Evolutionary conservation across 441 rosid genomes (phyloP).

Genomic region (Erysimum cheiri): DNA sequence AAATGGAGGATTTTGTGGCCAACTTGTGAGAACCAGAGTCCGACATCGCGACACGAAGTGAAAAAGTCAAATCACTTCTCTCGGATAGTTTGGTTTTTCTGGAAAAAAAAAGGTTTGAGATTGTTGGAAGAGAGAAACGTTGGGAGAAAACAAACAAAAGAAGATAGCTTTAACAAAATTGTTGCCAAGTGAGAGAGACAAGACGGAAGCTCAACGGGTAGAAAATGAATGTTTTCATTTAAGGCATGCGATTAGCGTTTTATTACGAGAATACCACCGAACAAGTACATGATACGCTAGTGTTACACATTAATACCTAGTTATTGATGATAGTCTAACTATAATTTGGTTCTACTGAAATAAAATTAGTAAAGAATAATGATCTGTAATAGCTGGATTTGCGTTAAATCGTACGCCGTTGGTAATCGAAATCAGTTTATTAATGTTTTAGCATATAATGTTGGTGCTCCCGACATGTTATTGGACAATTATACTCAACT

Average conservation of each 20-base stretch:
- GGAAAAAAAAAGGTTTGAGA: conserved; percentile 2
- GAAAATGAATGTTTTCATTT: conserved; percentile 5
- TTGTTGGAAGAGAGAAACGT: conserved; percentile 23
- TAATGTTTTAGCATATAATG: background rate
- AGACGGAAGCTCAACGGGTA: conserved; percentile 47
- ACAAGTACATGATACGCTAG: conserved; percentile 2
- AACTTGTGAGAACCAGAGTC: conserved; percentile 45
- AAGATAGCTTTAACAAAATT: conserved; percentile 27
- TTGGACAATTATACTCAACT: conserved; percentile 32
- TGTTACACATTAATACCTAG: background rate
- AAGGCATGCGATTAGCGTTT: conserved; percentile 6
- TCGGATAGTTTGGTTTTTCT: conserved; percentile 22
- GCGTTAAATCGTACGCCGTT: conserved; percentile 15
- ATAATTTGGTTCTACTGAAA: background rate
- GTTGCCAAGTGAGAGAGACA: conserved; percentile 20
- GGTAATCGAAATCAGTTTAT: conserved; percentile 9
- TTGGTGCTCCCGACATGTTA: conserved; percentile 35
- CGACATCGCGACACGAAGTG: conserved; percentile 38
- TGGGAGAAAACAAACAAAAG: conserved; percentile 24
- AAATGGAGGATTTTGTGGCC: conserved; percentile 54
- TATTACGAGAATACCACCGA: conserved; percentile 54
- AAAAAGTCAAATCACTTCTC: background rate
- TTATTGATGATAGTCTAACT: background rate
- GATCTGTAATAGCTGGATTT: conserved; percentile 25
- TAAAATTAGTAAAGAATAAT: conserved; percentile 16